Conservation (phyloP, 2,329 filamentous ascomycete genomes). For the Fonsecaea erecta region DNA sequence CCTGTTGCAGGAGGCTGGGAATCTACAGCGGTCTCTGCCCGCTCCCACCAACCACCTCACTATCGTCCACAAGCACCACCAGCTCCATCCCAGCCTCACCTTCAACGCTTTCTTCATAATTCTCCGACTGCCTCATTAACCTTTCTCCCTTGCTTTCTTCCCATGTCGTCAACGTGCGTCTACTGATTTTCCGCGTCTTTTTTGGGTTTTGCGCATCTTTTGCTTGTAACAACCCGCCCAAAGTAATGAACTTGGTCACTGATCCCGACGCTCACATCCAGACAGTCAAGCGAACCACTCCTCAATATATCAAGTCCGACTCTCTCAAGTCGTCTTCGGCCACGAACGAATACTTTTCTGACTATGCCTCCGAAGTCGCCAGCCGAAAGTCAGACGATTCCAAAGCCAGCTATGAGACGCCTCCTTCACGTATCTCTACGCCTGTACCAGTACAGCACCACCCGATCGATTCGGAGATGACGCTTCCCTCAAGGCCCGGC, state of each 20-base stretch:
- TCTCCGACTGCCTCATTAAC: constrained; percentile 20
- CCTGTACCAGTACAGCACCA: constrained; percentile 28
- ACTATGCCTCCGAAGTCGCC: constrained; percentile 46
- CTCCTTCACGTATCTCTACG: constrained; percentile 44
- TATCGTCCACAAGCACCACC: constrained; percentile 8
- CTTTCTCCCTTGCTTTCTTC: constrained; percentile 15
- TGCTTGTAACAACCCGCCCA: constrained; percentile 17
- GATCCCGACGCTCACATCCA: constrained; percentile 38
- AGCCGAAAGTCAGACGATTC: constrained; percentile 45
- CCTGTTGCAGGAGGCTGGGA: constrained; percentile 28
- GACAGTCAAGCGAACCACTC: constrained; percentile 50
- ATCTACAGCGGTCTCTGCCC: background rate
- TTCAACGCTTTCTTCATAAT: constrained; percentile 27
- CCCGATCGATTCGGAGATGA: constrained; percentile 37
- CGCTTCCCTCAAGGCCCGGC: constrained; percentile 31
- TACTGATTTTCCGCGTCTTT: constrained; percentile 19
- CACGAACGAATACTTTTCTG: constrained; percentile 56
- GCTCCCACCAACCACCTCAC: constrained; percentile 33
- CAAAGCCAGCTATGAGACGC: constrained; percentile 51
- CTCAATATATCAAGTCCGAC: constrained; percentile 49
- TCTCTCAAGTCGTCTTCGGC: constrained; percentile 55
- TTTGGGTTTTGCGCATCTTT: constrained; percentile 31
- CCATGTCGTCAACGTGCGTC: constrained; percentile 33
- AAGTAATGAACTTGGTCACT: constrained; percentile 42
- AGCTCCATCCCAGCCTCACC: constrained; percentile 33